These are phyloP conservation scores for Cadophora luteo-olivacea DNA, from an alignment of 2,329 filamentous ascomycete genomes.

Conservation along the genomic window DNA sequence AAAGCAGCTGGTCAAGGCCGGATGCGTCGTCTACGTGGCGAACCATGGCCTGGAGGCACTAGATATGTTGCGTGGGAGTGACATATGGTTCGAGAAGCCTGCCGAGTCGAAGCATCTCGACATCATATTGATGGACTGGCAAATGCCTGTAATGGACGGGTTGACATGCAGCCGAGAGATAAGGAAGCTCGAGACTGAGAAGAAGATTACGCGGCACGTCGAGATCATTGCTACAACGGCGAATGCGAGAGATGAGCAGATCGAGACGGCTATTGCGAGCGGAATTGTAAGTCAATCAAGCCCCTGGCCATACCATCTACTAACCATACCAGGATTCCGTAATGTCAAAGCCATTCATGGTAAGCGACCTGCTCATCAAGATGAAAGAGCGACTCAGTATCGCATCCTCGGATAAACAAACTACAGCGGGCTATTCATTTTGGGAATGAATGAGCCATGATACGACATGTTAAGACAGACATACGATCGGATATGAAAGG, in stretches of 20 bases:
- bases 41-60: constrained; percentile 64
- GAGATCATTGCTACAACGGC: constrained; percentile 45
- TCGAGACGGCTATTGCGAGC: constrained; percentile 36
- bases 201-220: constrained; percentile 55
- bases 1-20: constrained; percentile 55
- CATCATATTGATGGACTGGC: constrained; percentile 76
- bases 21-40: constrained; percentile 52
- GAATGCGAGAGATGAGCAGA: constrained; percentile 42
- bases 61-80: constrained; percentile 44
- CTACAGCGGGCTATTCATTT: constrained; percentile 16
- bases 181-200: constrained; percentile 61
- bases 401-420: neutral
- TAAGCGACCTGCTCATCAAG: constrained; percentile 30
- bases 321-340: constrained; percentile 32
- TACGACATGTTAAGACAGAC: neutral
- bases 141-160: constrained; percentile 79
- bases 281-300: constrained; percentile 29
- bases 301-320: neutral
- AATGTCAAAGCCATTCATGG: constrained; percentile 38
- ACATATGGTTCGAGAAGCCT: constrained; percentile 37
- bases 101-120: constrained; percentile 52
- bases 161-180: constrained; percentile 70
- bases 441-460: constrained; percentile 1
- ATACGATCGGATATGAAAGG: neutral
- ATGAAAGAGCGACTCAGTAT: constrained; percentile 35